These are phyloP conservation scores for Fraxinus ornus DNA, from an alignment of 305 asterid genomes.

Conservation along the genomic window DNA sequence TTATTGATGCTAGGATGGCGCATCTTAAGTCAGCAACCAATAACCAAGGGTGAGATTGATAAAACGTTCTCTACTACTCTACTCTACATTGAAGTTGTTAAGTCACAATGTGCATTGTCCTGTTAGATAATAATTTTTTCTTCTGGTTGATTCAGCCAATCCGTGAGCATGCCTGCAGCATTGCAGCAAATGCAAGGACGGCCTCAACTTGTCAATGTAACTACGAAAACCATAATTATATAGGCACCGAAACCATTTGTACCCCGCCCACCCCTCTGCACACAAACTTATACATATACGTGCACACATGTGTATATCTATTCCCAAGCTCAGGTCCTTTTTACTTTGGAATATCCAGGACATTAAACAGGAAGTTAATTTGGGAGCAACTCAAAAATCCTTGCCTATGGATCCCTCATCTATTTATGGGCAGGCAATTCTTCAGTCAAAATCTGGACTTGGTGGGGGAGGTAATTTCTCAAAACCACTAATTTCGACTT, in stretches of 20 bases:
- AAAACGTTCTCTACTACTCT: neutral
- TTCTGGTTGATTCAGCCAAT: conserved; percentile 70
- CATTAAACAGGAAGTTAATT: conserved; percentile 68
- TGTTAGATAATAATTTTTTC: conserved; percentile 12
- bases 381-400: conserved; percentile 79
- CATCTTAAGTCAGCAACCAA: conserved; percentile 82
- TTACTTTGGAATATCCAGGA: conserved; percentile 49
- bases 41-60: conserved; percentile 79
- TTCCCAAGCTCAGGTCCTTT: conserved; percentile 13
- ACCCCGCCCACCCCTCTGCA: neutral
- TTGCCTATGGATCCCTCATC: conserved; percentile 90
- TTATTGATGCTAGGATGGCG: conserved; percentile 93
- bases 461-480: conserved; percentile 75
- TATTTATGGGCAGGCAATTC: conserved; percentile 90
- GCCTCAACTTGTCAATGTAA: conserved; percentile 76
- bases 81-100: conserved; percentile 3
- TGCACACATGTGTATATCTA: neutral
- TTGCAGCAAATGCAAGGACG: conserved; percentile 98
- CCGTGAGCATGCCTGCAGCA: conserved; percentile 80
- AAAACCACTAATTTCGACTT: neutral
- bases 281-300: neutral
- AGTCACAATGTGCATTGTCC: conserved; percentile 2
- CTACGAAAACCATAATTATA: conserved; percentile 25
- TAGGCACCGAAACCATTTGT: neutral
- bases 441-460: conserved; percentile 94